Base-by-base conservation (phyloP, 139 green algal genomes). In the Volvox africanus region DNA sequence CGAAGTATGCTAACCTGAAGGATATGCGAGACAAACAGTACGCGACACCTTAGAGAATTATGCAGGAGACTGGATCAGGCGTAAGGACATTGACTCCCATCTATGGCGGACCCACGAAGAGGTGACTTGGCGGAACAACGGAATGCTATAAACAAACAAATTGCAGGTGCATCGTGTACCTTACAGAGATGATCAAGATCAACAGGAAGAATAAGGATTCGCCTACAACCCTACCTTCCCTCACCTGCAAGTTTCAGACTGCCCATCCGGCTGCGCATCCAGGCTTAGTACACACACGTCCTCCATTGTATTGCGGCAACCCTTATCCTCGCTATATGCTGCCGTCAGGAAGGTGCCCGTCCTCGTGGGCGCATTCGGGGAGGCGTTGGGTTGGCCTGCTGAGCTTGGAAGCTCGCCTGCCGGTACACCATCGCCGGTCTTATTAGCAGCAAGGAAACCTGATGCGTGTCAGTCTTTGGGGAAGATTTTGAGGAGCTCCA, bases 281-380 rank as follows among this genome's bases (percentile, higher is more conserved):
- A 92, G 68, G 14, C 68, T 69, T n/a, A 85, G 3, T n/a, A 92
- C 88, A 14, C 61, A 86, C 80, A 92, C 88, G 69, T 92, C 88
- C 80, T 92, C 88, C 88, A 92, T 88, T 16, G 68, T 88, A 32
- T 36, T 61, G 2, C 88, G 68, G 44, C 65, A 87, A 24, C 88
- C 88, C 80, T 92, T 88, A 68, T 92, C 88, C 32, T 92, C 88
- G 26, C 68, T 85, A 32, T 78, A 88, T 0, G 80, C 88, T 5
- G 88, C 88, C 0, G 55, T 19, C 22, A 85, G 55, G 28, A n/a
- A 71, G 12, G 83, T 89, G 61, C 67, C 67, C 71, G 71, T 35
- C 71, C 2, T 5, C 2, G 2, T 36, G 35, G 71, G 71, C 20
- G 20, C 71, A n/a, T 18, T 30, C 26, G 71, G 26, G 18, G 71